Evolutionary conservation across 768 basidiomycete species (phyloP).

Genomic region (Lyophyllum decastes): DNA sequence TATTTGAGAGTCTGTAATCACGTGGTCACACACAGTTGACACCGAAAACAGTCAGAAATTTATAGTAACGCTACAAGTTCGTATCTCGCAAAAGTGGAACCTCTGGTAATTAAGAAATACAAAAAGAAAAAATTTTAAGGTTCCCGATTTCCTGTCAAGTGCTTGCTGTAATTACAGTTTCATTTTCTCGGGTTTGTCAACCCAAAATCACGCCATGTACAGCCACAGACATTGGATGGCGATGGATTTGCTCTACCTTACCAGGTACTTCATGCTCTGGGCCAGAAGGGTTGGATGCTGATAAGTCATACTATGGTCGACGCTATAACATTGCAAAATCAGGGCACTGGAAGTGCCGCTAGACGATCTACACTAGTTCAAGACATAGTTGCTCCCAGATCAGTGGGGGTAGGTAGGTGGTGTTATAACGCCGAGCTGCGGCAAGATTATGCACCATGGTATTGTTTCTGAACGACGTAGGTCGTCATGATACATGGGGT

Average conservation of each 20-base stretch:
- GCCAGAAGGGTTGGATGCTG: too few relatives aligned
- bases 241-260: neutral
- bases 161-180: neutral
- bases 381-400: too few relatives aligned
- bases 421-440: too few relatives aligned
- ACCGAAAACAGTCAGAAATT: neutral
- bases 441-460: too few relatives aligned
- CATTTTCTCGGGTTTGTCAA: neutral
- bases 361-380: too few relatives aligned
- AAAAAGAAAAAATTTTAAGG: neutral
- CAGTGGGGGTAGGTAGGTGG: too few relatives aligned
- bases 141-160: neutral
- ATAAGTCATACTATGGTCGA: too few relatives aligned
- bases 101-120: neutral
- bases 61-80: neutral
- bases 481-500: neutral
- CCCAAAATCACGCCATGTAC: neutral
- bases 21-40: neutral
- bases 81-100: neutral
- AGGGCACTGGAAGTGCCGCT: too few relatives aligned
- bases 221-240: neutral
- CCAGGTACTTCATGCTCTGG: too few relatives aligned
- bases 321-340: too few relatives aligned
- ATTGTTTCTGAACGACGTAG: neutral
- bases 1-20: neutral